Evolutionary conservation across 257 asterid species (phyloP).

Genomic region (Nyctanthes arbortristis): DNA sequence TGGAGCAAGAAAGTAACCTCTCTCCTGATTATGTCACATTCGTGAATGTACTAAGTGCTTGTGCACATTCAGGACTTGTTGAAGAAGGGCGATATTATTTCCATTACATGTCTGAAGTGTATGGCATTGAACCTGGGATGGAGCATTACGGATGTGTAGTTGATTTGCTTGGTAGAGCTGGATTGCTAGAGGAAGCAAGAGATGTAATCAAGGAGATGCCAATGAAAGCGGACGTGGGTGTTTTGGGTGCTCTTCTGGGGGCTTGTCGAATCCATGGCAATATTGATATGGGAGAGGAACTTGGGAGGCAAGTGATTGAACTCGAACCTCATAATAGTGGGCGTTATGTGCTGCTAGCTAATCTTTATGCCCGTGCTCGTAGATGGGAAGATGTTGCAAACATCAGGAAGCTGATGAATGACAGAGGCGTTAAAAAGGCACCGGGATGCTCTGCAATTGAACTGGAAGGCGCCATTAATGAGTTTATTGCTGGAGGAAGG

Average conservation of each 20-base stretch:
- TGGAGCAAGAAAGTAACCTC: slow-evolving; percentile 49
- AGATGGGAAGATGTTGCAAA: slow-evolving; percentile 73
- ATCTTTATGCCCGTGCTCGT: slow-evolving; percentile 67
- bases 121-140: slow-evolving; percentile 66
- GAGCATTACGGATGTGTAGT: slow-evolving; percentile 89
- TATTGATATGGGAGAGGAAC: slow-evolving; percentile 58
- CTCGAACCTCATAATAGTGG: slow-evolving; percentile 79
- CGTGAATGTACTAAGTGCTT: slow-evolving; percentile 72
- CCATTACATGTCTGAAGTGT: slow-evolving; percentile 49
- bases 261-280: slow-evolving; percentile 78
- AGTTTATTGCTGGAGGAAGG: slow-evolving; percentile 78
- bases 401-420: slow-evolving; percentile 76
- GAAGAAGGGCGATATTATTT: slow-evolving; percentile 65
- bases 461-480: slow-evolving; percentile 48
- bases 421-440: slow-evolving; percentile 70
- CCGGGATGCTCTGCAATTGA: slow-evolving; percentile 68
- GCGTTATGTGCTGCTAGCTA: slow-evolving; percentile 72
- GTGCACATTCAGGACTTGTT: slow-evolving; percentile 78
- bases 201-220: slow-evolving; percentile 62
- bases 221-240: slow-evolving; percentile 63
- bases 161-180: slow-evolving; percentile 86
- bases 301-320: slow-evolving; percentile 62
- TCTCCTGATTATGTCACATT: slow-evolving; percentile 69
- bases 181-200: slow-evolving; percentile 64
- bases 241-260: slow-evolving; percentile 83